A percentile compares a stretch with the other conserved stretches of the same genome.
Evolutionary conservation across 352 stramenopile genomes (phyloP).

Genomic region (Aphanomyces astaci): DNA sequence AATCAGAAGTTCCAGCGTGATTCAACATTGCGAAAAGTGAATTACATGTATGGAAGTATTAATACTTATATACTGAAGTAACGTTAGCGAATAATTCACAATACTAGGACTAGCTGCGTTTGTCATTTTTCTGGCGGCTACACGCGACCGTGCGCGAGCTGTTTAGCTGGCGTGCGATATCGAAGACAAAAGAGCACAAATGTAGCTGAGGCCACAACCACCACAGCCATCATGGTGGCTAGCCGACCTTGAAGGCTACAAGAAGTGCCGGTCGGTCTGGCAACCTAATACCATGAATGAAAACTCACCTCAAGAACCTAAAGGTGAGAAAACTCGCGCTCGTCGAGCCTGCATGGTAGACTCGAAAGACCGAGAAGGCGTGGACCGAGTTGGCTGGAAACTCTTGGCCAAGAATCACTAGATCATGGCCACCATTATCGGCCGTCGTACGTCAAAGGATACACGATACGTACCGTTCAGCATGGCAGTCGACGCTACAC

Average conservation of each 20-base stretch:
- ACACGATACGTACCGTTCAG: not conserved
- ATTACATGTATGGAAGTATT: no score
- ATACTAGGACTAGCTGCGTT: no score
- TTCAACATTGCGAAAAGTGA: no score
- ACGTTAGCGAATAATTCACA: no score
- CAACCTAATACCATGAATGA: not conserved
- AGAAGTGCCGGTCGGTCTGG: no score
- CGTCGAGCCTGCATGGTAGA: not conserved
- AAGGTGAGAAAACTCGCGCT: not conserved
- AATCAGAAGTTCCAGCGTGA: no score
- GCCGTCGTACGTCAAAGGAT: no score
- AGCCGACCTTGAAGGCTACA: not conserved
- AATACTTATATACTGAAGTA: no score
- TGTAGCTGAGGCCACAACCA: not conserved
- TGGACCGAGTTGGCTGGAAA: not conserved
- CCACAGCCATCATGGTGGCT: not conserved
- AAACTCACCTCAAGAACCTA: not conserved
- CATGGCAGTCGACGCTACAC: slow-evolving; percentile 8
- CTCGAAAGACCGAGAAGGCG: not conserved
- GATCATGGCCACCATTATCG: no score
- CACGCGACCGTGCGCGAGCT: not conserved
- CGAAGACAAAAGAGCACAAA: not conserved
- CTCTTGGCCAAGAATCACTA: slow-evolving; percentile 16
- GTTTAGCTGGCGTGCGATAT: not conserved
- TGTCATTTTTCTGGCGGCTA: no score